phyloP scores from a whole-genome alignment of 1,139 yeast species.

The Blastobotrys illinoisensis region DNA sequence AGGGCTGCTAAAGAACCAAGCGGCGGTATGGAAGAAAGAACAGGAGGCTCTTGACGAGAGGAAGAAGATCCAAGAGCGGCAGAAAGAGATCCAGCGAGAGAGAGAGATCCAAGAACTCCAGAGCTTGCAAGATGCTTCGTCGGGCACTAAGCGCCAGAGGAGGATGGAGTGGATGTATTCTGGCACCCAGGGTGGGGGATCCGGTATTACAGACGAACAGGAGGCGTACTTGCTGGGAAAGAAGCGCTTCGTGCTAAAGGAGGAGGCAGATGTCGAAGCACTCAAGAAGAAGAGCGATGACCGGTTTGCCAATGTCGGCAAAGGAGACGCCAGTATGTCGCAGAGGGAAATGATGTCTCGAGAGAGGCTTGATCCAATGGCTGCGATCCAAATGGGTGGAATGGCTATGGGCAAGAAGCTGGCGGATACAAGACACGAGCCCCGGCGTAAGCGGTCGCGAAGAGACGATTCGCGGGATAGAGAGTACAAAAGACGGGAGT shows the following conservation, averaged over 20 bases:
- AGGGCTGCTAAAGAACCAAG: conserved; percentile 75
- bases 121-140: conserved; percentile 44
- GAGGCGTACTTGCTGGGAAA: conserved; percentile 50
- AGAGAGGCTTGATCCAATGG: conserved; percentile 48
- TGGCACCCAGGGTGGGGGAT: conserved; percentile 32
- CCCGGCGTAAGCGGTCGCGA: not conserved
- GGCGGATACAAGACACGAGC: conserved; percentile 4
- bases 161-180: conserved; percentile 86
- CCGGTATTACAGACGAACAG: conserved; percentile 26
- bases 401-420: not conserved
- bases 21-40: conserved; percentile 79
- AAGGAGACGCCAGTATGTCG: conserved; percentile 14
- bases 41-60: conserved; percentile 72
- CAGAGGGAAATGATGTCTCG: conserved; percentile 27
- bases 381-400: conserved; percentile 40
- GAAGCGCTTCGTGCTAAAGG: conserved; percentile 39
- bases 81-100: conserved; percentile 60
- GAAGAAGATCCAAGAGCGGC: conserved; percentile 57
- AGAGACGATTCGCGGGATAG: not conserved
- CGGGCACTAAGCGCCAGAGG: conserved; percentile 45
- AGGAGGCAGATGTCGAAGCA: conserved; percentile 5
- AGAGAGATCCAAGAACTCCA: conserved; percentile 56
- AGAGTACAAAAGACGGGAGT: conserved; percentile 5
- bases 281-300: not conserved
- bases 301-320: conserved; percentile 8